These are phyloP conservation scores for Pholiota conissans DNA, from an alignment of 768 basidiomycete genomes.

Conservation along the genomic window DNA sequence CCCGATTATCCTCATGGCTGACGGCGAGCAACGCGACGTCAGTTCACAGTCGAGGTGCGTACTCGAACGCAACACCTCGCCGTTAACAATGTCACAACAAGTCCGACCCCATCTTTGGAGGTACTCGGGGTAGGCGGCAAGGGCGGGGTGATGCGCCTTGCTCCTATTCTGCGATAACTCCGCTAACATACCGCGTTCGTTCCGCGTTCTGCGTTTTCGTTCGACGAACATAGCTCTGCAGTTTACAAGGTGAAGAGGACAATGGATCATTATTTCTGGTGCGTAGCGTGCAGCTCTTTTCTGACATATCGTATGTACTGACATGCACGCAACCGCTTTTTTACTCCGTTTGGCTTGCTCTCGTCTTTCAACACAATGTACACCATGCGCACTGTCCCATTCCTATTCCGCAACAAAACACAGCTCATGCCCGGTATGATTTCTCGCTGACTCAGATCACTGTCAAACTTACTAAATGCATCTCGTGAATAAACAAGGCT, in stretches of 20 bases:
- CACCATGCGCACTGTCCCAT: not conserved
- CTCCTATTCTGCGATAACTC: conserved; percentile 3
- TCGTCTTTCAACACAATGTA: not conserved
- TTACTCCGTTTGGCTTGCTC: not conserved
- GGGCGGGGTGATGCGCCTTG: not conserved
- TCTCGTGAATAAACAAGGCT: conserved; percentile 26
- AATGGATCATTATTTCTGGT: conserved; percentile 41
- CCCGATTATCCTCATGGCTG: conserved; percentile 44
- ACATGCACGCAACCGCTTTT: not conserved
- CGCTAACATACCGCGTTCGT: not conserved
- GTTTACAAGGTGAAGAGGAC: conserved; percentile 45
- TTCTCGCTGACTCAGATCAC: conserved; percentile 3
- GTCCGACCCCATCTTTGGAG: not conserved
- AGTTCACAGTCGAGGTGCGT: conserved; percentile 39
- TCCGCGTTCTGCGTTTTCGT: conserved; percentile 3
- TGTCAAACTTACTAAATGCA: conserved; percentile 1
- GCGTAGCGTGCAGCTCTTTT: not conserved
- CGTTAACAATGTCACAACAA: not conserved
- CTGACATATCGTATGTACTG: not conserved
- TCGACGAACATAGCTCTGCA: conserved; percentile 30
- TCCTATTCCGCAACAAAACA: not conserved
- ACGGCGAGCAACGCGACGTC: conserved; percentile 50
- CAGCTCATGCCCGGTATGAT: conserved; percentile 29
- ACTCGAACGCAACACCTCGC: not conserved
- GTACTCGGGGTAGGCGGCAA: not conserved